Evolutionary conservation across 2,329 filamentous ascomycete species (phyloP).

Genomic region (Zymoseptoria passerinii): DNA sequence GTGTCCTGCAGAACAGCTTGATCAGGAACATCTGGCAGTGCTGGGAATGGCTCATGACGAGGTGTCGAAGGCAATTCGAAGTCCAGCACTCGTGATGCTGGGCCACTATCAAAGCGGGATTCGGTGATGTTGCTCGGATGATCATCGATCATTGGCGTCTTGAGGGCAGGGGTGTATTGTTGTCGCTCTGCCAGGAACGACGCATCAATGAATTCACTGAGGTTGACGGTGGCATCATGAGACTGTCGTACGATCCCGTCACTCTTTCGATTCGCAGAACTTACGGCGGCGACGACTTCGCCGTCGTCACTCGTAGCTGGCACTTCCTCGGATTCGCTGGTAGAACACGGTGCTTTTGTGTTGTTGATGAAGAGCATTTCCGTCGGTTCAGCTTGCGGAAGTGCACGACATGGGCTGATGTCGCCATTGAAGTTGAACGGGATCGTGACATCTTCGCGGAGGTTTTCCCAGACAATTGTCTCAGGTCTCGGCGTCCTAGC

Average conservation of each 20-base stretch:
- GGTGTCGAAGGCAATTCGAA: conserved; percentile 1
- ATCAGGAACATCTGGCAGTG: conserved; percentile 6
- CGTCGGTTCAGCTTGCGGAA: conserved; percentile 10
- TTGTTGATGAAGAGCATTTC: conserved; percentile 4
- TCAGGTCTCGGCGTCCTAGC: conserved; percentile 16
- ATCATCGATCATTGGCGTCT: neutral
- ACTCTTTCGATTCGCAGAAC: neutral
- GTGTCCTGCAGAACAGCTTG: conserved; percentile 6
- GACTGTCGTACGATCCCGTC: conserved; percentile 1
- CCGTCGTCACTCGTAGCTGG: neutral
- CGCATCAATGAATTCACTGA: conserved; percentile 27
- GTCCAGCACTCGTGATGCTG: neutral
- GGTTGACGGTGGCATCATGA: conserved; percentile 17
- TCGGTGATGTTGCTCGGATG: neutral
- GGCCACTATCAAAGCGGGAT: neutral
- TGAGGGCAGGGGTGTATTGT: neutral
- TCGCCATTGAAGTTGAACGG: conserved; percentile 23
- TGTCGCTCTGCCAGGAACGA: conserved; percentile 15
- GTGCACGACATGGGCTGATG: conserved; percentile 6
- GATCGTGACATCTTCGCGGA: conserved; percentile 24
- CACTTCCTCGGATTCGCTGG: neutral
- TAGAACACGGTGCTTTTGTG: neutral
- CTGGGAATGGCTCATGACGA: neutral
- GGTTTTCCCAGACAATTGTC: conserved; percentile 25
- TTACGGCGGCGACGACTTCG: neutral